These are phyloP conservation scores for Eucalyptus cloeziana DNA, from an alignment of 345 rosid species.

Conservation along the genomic window DNA sequence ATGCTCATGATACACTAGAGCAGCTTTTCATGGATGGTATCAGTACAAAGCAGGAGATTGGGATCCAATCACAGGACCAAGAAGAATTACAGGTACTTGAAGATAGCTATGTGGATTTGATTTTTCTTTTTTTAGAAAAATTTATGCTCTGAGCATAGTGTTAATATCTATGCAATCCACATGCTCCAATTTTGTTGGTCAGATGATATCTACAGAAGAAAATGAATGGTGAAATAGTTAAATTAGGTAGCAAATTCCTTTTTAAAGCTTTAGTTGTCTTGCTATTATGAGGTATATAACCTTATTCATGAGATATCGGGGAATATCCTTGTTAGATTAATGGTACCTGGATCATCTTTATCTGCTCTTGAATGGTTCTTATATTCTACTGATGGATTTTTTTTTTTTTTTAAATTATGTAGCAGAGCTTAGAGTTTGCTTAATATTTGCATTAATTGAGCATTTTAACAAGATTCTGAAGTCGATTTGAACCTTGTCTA, in stretches of 20 bases:
- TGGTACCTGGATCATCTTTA: not conserved
- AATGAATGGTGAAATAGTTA: not conserved
- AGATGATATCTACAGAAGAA: not conserved
- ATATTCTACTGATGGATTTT: not conserved
- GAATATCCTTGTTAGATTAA: not conserved
- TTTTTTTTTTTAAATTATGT: not conserved
- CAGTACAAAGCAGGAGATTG: conserved; percentile 33
- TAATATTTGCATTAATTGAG: not conserved
- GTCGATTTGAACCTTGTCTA: conserved; percentile 5
- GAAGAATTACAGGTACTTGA: conserved; percentile 46
- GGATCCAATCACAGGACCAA: conserved; percentile 20
- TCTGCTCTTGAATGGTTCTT: not conserved
- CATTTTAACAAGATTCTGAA: conserved; percentile 11
- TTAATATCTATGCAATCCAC: not conserved
- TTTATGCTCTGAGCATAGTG: not conserved
- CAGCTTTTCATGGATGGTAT: conserved; percentile 22
- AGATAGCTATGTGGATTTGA: not conserved
- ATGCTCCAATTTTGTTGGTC: not conserved
- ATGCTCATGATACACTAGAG: conserved; percentile 31
- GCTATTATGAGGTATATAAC: not conserved
- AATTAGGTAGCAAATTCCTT: not conserved
- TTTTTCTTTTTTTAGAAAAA: not conserved
- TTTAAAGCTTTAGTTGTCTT: not conserved
- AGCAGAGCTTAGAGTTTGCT: not conserved
- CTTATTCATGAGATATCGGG: not conserved